Percentiles rank a stretch among this genome's conserved stretches.
Evolutionary conservation across 73 alveolate genomes (phyloP).

Genomic region (Stentor coeruleus): DNA sequence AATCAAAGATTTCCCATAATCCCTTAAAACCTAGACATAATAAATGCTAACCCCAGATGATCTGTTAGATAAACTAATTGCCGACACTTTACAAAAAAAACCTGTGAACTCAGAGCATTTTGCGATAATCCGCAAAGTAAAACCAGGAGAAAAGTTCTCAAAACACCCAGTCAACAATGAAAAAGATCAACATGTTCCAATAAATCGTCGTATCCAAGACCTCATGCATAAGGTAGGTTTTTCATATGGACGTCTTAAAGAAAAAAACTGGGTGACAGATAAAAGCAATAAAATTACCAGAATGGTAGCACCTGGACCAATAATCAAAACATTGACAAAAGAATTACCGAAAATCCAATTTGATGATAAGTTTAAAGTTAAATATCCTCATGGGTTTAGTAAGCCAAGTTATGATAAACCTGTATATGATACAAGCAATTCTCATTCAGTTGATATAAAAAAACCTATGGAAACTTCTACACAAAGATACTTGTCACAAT

Average conservation of each 20-base stretch:
- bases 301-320: conserved; percentile 9
- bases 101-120: conserved; percentile 22
- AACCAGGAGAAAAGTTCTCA: conserved; percentile 6
- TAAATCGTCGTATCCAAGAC: neutral
- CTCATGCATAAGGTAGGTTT: neutral
- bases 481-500: neutral
- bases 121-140: neutral
- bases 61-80: neutral
- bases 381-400: neutral
- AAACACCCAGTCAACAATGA: neutral
- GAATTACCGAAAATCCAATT: neutral
- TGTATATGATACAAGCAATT: neutral
- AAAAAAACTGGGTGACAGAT: neutral
- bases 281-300: neutral
- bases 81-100: conserved; percentile 3
- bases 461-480: neutral
- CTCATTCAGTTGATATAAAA: neutral
- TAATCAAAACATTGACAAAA: neutral
- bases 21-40: no score
- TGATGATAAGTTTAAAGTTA: neutral
- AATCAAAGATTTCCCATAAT: no score
- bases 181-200: neutral
- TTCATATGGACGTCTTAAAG: neutral
- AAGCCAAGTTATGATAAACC: no score
- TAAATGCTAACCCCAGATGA: no score